Evolutionary conservation across 371 early-diverging fungal species (phyloP).

Genomic region (Batrachochytrium dendrobatidis): DNA sequence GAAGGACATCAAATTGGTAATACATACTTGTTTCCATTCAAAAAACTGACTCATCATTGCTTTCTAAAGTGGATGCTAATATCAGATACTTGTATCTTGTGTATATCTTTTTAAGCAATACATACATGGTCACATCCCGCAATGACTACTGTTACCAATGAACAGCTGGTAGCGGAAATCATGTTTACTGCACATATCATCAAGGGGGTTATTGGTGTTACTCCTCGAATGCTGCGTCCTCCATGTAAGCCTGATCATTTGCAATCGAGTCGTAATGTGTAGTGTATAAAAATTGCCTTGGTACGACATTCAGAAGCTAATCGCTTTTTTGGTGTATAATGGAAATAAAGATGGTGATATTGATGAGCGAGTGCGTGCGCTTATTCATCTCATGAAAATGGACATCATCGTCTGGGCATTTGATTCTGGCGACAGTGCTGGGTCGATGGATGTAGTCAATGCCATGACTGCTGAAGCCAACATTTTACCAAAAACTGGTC

Average conservation of each 20-base stretch:
- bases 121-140: neutral
- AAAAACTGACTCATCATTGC: too few relatives aligned
- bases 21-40: constrained; percentile 23
- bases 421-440: neutral
- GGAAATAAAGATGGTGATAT: neutral
- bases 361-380: neutral
- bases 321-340: too few relatives aligned
- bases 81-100: too few relatives aligned
- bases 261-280: too few relatives aligned
- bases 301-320: too few relatives aligned
- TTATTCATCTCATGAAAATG: neutral
- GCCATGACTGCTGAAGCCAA: too few relatives aligned
- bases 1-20: constrained; percentile 60
- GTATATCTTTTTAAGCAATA: too few relatives aligned
- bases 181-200: neutral
- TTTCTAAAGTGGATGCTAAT: too few relatives aligned
- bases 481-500: neutral
- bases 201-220: neutral
- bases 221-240: neutral
- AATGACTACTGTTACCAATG: neutral
- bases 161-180: constrained; percentile 16
- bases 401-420: neutral
- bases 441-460: too few relatives aligned
- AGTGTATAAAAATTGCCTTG: too few relatives aligned
- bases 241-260: too few relatives aligned